Base-by-base conservation (phyloP, 2,329 filamentous ascomycete species). In the Xylaria multiplex region DNA sequence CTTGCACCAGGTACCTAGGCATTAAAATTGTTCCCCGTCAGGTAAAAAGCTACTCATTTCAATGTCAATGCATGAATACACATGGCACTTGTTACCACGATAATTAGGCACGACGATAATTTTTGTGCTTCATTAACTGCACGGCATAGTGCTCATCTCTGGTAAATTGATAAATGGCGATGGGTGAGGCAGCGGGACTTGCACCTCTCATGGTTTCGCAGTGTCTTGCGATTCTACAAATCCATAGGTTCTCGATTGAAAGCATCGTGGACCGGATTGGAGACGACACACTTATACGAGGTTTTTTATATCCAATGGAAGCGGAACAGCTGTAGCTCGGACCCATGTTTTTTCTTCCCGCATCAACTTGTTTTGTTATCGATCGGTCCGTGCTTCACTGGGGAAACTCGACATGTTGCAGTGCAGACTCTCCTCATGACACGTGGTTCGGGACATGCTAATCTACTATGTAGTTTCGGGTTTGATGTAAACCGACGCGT, bases 311-410 rank as follows among this genome's bases (percentile, higher is more conserved):
- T 27, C 64, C 64, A 66, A 62, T 65, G 9, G 42, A 45, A 57
- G 27, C 22, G 11, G 57, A 65, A 65, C 62, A 65, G 62, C 62
- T 65, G 63, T 65, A 43, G 49, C 32, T 24, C 56, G 42, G 62
- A 56, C 43, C 62, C 62, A 53, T 42, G n/a, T n/a, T 14, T 16
- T 35, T 46, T 54, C 13, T 27, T 52, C 27, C 35, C 45, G 37
- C 27, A 30, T 53, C 48, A 48, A n/a, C 53, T 54, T 22, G 9
- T 14, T 58, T 46, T n/a, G n/a, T 42, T 22, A 14, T 59, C 40
- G 14, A 4, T 24, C 22, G 32, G n/a, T 37, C 24, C 9, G 50
- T 54, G 50, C 50, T 48, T 27, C 37, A 7, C 46, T 54, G 49
- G 27, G 7, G 43, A n/a, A 61, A 14, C 32, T 27, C 32, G 54